Evolutionary conservation across 768 basidiomycete species (phyloP), one percentile per base, ranked within the genome.

Genomic region (Tubosaeta brunneosetosa): DNA sequence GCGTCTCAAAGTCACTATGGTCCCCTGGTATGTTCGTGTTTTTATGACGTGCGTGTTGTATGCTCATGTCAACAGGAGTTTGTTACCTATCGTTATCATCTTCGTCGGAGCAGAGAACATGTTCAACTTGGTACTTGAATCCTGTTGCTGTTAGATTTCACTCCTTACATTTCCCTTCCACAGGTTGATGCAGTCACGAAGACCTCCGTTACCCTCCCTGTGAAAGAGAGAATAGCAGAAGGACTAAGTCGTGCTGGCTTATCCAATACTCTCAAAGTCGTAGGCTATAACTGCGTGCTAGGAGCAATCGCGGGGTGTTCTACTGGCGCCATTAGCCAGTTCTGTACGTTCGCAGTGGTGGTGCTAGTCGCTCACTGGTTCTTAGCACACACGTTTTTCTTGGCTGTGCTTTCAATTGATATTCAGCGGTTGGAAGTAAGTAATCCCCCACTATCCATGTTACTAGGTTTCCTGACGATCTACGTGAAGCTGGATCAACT

Each of bases 31-130:
- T 59, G 77, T 70, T 51, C 51, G 36, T 17, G 44, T n/a, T 31
- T 13, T 49, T 47, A 52, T 58, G 36, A 13, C 33, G 25, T 16
- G 22, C 44, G 14, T 27, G 17, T 9, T 34, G 8, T 53, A 3
- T 46, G 44, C 56, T 67, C 26, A 59, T 44, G 17, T 6, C 49
- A 38, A 10, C 52, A 91, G 90, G 90, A 86, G 89, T 65, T 71
- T 95, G 38, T 75, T 99, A 47, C 94, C 94, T 1, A 88, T 97
- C 52, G 88, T 97, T 34, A 93, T 99, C 47, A 82, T 94, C 7
- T 94, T 98, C 58, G 88, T 95, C 13, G 95, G 95, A 3, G 89
- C 92, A 3, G 95, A 98, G 73, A 98, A 97, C 62, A 97, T 98
- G 94, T 91, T 93, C 66, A 88, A 86, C 61, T 75, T 99, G 66